These are phyloP conservation scores for Colletotrichum graminicola DNA, from an alignment of 2,329 filamentous ascomycete species.

Conservation along the genomic window DNA sequence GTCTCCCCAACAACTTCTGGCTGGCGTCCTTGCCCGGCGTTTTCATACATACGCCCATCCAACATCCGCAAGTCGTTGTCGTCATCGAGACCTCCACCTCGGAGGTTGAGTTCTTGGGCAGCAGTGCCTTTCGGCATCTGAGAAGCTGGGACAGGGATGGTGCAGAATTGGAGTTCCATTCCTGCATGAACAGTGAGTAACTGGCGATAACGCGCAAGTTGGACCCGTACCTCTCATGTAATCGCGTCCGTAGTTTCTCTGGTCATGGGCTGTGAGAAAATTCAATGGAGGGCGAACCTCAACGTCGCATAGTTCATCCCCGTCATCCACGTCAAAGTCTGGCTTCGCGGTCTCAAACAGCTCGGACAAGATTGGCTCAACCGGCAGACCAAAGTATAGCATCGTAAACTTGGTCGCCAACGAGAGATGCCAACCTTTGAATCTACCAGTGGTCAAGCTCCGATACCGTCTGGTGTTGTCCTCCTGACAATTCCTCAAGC, in stretches of 20 bases:
- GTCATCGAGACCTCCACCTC: conserved; percentile 24
- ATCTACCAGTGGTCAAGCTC: conserved; percentile 48
- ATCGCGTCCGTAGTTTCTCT: conserved; percentile 49
- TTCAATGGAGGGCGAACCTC: conserved; percentile 49
- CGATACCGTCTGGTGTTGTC: conserved; percentile 49
- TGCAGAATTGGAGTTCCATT: conserved; percentile 35
- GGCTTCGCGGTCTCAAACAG: conserved; percentile 45
- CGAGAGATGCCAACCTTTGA: conserved; percentile 47
- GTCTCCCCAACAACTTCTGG: neutral
- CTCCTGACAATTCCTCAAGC: conserved; percentile 50
- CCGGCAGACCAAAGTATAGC: conserved; percentile 61
- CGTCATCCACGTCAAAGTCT: conserved; percentile 43
- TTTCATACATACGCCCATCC: neutral
- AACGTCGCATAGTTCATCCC: conserved; percentile 43
- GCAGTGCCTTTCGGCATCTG: conserved; percentile 8
- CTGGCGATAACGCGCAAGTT: too few species aligned
- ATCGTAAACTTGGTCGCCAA: conserved; percentile 59
- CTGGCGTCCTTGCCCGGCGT: neutral
- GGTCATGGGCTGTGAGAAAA: conserved; percentile 49
- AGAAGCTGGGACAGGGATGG: conserved; percentile 31
- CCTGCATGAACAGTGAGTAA: conserved; percentile 31
- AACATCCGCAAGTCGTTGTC: conserved; percentile 13
- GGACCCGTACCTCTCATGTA: conserved; percentile 29
- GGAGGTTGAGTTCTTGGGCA: conserved; percentile 15
- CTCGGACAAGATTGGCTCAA: conserved; percentile 52